Evolutionary conservation across 441 rosid species (phyloP), one percentile per base, ranked within the genome.

Genomic region (Populus tomentosa): DNA sequence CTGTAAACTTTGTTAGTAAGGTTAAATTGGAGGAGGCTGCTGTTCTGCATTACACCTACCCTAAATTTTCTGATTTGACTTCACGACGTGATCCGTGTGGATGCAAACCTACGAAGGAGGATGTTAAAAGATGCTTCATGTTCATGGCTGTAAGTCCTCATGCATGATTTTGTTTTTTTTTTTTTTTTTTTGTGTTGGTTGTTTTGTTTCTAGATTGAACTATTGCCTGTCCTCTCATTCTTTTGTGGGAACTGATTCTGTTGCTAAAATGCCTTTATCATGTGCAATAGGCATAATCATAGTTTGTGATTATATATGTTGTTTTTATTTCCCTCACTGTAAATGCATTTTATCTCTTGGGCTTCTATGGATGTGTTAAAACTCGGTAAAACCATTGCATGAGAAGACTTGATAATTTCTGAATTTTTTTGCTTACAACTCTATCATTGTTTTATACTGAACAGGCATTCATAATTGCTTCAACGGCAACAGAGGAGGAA

Each of bases 41-140:
- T 26, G 88, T 95, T 79, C 86, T 95, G 88, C 93, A 93, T 79
- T 93, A 89, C 78, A 91, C 99, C 50, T 95, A 95, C 77, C 74
- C 97, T 23, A 92, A 84, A 69, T 92, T 88, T 85, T 95, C 99
- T 68, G 99, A 95, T 86, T 88, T 95, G 86, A 95, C 97, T 75
- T 92, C 98, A 80, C 92, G 99, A 81, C 94, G 90, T 78, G 90
- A 92, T 88, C 96, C 95, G n/a, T 95, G 99, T 89, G 97, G 97
- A 83, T 95, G 98, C 90, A 95, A 92, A 82, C 99, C 97, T 68
- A 95, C 95, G 35, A 91, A 87, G 81, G 97, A 89, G 61, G 97
- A 91, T 88, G 94, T 93, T 71, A 93, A 88, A 83, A 91, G 95
- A 84, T 95, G 99, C 86, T 95, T 92, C 86, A 93, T 94, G 95